These are phyloP conservation scores for Phaffomyces thermotolerans DNA, from an alignment of 805 yeast species.

Conservation along the genomic window DNA sequence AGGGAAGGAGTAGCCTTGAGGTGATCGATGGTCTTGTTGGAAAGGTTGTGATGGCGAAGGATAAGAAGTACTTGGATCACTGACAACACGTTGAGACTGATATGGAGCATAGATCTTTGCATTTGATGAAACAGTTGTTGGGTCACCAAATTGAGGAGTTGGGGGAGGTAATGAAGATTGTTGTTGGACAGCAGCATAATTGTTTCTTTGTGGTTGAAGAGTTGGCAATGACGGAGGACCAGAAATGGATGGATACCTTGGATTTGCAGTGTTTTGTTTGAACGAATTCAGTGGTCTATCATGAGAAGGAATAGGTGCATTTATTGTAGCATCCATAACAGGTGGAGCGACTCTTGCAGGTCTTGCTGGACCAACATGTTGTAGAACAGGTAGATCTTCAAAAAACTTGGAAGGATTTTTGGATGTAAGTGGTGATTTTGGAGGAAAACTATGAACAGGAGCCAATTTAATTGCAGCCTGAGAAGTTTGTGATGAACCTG, in stretches of 20 bases:
- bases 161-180: background rate
- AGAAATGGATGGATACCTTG: background rate
- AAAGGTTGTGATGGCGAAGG: background rate
- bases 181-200: background rate
- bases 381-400: conserved; percentile 47
- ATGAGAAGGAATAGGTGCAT: conserved; percentile 1
- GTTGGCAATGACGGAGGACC: background rate
- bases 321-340: background rate
- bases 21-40: background rate
- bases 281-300: background rate
- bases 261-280: background rate
- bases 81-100: background rate
- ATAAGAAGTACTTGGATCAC: too few species aligned
- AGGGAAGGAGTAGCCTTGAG: conserved; percentile 24
- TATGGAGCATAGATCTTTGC: background rate
- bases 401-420: conserved; percentile 40
- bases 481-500: too few species aligned
- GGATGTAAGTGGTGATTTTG: conserved; percentile 13
- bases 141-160: too few species aligned
- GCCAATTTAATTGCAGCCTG: too few species aligned
- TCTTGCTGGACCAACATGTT: conserved; percentile 19
- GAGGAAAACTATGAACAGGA: background rate
- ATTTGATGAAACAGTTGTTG: too few species aligned
- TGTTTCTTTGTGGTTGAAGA: background rate
- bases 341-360: conserved; percentile 9